phyloP scores from a whole-genome alignment of 768 basidiomycete genomes.

The Hemileccinum impolitum region DNA sequence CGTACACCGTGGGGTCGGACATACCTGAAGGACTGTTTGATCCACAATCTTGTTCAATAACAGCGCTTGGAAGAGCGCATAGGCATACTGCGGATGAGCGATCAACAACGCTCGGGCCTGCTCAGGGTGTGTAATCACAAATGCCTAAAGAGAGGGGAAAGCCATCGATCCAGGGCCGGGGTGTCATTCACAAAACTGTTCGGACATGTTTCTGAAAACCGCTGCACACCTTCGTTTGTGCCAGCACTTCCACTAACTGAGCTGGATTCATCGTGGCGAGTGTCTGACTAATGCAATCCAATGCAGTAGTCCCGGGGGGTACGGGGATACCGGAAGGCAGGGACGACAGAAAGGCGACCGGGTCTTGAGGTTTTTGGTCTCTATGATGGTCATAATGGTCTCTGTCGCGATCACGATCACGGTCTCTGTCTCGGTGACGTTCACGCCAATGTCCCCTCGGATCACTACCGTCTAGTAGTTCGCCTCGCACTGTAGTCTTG shows the following conservation, averaged over 20 bases:
- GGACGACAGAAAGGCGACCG: slow-evolving; percentile 54
- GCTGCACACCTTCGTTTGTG: slow-evolving; percentile 91
- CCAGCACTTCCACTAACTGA: slow-evolving; percentile 89
- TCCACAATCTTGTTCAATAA: slow-evolving; percentile 93
- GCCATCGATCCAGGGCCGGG: slow-evolving; percentile 4
- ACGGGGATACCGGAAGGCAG: slow-evolving; percentile 78
- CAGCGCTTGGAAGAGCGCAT: slow-evolving; percentile 94
- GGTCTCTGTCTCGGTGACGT: slow-evolving; percentile 53
- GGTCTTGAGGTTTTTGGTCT: slow-evolving; percentile 37
- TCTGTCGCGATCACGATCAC: slow-evolving; percentile 52
- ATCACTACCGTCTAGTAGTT: slow-evolving; percentile 65
- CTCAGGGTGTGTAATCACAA: slow-evolving; percentile 88
- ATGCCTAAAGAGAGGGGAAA: slow-evolving; percentile 60
- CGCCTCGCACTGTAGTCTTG: slow-evolving; percentile 83
- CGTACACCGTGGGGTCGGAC: slow-evolving; percentile 8
- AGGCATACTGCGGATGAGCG: slow-evolving; percentile 88
- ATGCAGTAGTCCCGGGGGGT: slow-evolving; percentile 62
- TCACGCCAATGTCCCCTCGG: slow-evolving; percentile 37
- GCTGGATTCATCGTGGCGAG: slow-evolving; percentile 79
- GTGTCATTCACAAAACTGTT: slow-evolving; percentile 21
- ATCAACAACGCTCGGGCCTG: slow-evolving; percentile 78
- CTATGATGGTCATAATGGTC: slow-evolving; percentile 32
- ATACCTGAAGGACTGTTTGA: slow-evolving; percentile 74
- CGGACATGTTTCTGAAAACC: slow-evolving; percentile 17
- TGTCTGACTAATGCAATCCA: slow-evolving; percentile 83